Conservation (phyloP, 441 rosid genomes). For the Brassica balearica region DNA sequence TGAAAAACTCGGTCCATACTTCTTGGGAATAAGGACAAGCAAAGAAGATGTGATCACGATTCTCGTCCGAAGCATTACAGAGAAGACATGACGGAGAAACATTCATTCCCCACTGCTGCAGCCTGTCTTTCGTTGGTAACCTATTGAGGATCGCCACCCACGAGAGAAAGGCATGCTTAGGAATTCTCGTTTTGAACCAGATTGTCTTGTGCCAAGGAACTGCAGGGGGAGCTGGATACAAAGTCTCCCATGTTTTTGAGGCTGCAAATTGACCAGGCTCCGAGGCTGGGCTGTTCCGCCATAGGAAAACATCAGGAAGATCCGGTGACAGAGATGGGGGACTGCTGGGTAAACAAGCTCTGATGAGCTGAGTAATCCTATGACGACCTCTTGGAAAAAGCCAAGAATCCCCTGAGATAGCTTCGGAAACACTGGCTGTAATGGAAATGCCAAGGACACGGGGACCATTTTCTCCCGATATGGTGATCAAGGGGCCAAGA, state of each 20-base stretch:
- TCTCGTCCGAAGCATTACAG: not conserved
- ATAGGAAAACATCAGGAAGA: not conserved
- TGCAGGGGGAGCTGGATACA: not conserved
- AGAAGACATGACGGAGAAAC: not conserved
- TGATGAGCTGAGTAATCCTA: not conserved
- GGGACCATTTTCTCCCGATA: too few relatives aligned
- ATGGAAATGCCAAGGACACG: too few relatives aligned
- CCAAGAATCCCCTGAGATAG: too few relatives aligned
- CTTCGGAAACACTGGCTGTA: too few relatives aligned
- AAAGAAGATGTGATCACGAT: not conserved
- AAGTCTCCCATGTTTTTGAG: not conserved
- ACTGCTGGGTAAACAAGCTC: not conserved
- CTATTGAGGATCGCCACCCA: not conserved
- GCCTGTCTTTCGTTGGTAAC: not conserved
- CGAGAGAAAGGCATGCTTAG: not conserved
- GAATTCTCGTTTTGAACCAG: not conserved
- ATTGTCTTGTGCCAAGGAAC: not conserved
- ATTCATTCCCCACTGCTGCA: not conserved
- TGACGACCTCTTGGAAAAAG: too few relatives aligned
- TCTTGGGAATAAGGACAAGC: not conserved
- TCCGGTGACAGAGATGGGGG: not conserved
- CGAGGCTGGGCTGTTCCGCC: not conserved
- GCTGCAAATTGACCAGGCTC: not conserved
- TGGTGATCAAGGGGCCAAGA: too few relatives aligned
- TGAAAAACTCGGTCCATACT: not conserved